phyloP scores from a whole-genome alignment of 306 rosid genomes.

The Trifolium pratense region DNA sequence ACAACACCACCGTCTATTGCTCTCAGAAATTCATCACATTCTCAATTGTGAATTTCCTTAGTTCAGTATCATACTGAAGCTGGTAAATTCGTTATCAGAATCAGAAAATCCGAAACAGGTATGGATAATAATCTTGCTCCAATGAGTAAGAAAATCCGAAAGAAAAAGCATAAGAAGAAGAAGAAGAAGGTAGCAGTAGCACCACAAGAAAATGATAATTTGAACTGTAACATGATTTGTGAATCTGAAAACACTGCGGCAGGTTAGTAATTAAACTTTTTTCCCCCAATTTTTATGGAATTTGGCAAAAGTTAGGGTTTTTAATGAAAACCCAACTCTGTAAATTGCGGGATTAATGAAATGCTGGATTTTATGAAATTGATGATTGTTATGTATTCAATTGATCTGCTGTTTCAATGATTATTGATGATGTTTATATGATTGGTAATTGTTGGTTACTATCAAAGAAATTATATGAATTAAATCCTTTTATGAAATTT shows the following conservation, averaged over 20 bases:
- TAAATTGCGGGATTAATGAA: not conserved
- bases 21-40: not conserved
- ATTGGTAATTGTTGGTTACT: not conserved
- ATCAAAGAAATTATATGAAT: not conserved
- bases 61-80: not conserved
- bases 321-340: not conserved
- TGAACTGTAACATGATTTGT: not conserved
- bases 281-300: not conserved
- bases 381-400: not conserved
- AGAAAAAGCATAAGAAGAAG: not conserved
- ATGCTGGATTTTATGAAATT: not conserved
- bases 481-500: not conserved
- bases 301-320: not conserved
- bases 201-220: not conserved
- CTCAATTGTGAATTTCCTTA: not conserved
- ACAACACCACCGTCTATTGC: not conserved
- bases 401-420: constrained; percentile 2
- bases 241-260: not conserved
- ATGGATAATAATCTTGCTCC: not conserved
- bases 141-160: not conserved
- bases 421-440: not conserved
- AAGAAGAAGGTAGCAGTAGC: not conserved
- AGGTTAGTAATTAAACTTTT: not conserved
- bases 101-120: not conserved
- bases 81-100: not conserved